Conservation (phyloP, 1,284 basidiomycete species). For the Ustilago esculenta region DNA sequence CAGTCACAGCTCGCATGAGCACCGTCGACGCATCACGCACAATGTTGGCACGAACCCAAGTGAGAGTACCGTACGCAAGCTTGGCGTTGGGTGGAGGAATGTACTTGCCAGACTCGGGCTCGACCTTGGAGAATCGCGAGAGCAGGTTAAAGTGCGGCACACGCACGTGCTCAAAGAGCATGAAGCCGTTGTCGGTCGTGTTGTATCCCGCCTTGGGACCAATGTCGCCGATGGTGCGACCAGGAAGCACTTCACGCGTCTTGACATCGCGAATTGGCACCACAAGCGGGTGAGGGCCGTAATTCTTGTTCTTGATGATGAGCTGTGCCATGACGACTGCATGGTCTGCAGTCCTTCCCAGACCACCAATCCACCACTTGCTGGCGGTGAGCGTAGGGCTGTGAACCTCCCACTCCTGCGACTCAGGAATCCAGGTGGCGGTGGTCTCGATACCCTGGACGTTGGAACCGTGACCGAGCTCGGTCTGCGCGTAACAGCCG, state of each 20-base stretch:
- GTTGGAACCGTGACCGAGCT: conserved; percentile 62
- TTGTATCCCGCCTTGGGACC: conserved; percentile 67
- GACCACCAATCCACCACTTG: conserved; percentile 68
- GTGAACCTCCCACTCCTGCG: conserved; percentile 57
- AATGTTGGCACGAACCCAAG: conserved; percentile 67
- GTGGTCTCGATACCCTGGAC: conserved; percentile 60
- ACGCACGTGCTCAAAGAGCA: conserved; percentile 58
- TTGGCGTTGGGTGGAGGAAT: conserved; percentile 52
- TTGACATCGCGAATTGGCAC: conserved; percentile 67
- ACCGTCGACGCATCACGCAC: conserved; percentile 65
- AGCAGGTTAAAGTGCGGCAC: conserved; percentile 68
- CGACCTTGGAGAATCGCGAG: conserved; percentile 66
- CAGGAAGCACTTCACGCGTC: conserved; percentile 67
- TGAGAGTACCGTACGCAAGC: conserved; percentile 57
- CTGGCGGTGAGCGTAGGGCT: conserved; percentile 51
- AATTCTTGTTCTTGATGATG: conserved; percentile 65
- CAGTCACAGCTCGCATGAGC: conserved; percentile 66
- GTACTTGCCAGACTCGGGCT: conserved; percentile 57
- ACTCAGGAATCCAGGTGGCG: conserved; percentile 53
- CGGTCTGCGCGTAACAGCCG: conserved; percentile 62
- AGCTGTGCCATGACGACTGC: conserved; percentile 69
- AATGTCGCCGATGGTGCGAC: conserved; percentile 67
- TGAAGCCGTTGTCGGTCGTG: conserved; percentile 67
- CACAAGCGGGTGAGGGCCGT: conserved; percentile 68
- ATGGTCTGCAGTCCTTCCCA: conserved; percentile 67